phyloP scores from a whole-genome alignment of 441 rosid species.

The Breynia disticha region DNA sequence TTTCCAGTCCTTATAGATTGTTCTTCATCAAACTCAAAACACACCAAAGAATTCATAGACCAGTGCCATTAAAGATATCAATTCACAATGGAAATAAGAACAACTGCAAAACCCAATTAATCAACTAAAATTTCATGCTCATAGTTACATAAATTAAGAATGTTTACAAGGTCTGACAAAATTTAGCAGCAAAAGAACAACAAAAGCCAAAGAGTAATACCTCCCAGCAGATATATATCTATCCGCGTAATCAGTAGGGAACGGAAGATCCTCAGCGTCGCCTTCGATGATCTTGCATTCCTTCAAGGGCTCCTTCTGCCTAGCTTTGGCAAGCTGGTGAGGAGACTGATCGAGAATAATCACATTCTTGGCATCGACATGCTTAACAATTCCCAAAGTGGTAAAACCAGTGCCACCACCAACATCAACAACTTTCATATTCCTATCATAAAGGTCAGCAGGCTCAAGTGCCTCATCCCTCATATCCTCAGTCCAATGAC shows the following conservation, averaged over 20 bases:
- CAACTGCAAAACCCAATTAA: no score
- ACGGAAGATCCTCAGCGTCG: constrained; percentile 46
- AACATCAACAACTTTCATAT: constrained; percentile 75
- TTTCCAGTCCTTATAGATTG: no score
- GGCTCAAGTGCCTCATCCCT: constrained; percentile 96
- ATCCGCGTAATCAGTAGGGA: constrained; percentile 38
- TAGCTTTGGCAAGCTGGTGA: constrained; percentile 91
- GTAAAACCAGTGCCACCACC: constrained; percentile 98
- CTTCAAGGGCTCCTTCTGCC: constrained; percentile 86
- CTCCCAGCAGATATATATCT: constrained; percentile 51
- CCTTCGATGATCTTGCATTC: constrained; percentile 80
- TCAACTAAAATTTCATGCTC: no score
- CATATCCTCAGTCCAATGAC: constrained; percentile 98
- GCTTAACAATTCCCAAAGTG: constrained; percentile 82
- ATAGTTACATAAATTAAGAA: no score
- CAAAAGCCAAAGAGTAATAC: constrained; percentile 11
- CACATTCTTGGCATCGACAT: constrained; percentile 82
- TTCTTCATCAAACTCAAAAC: no score
- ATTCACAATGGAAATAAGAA: no score
- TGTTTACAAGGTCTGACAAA: no score
- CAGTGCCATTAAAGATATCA: no score
- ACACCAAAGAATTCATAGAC: no score
- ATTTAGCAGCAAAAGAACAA: no score
- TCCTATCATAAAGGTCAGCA: constrained; percentile 62
- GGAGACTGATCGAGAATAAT: constrained; percentile 92